Conservation (phyloP, 345 rosid species). For the Eucalyptus paniculata region DNA sequence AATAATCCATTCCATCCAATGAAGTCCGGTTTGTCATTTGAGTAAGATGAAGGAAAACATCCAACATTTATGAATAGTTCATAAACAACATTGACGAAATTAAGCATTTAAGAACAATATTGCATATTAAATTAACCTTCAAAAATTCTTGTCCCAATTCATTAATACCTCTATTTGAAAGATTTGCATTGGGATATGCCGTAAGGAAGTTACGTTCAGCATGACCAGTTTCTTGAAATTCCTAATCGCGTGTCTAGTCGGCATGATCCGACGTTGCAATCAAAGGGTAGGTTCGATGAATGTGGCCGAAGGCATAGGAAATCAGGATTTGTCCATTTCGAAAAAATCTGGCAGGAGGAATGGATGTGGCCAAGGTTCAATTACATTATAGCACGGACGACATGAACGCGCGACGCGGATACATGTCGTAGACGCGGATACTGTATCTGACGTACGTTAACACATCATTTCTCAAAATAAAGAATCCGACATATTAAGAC, state of each 20-base stretch:
- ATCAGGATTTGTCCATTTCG: background rate
- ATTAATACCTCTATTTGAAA: background rate
- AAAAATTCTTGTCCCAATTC: background rate
- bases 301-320: background rate
- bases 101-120: too few species aligned
- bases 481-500: too few species aligned
- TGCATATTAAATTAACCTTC: too few species aligned
- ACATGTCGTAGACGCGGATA: too few species aligned
- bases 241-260: background rate
- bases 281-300: background rate
- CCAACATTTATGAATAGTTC: too few species aligned
- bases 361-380: background rate
- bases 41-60: too few species aligned
- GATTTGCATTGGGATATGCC: background rate
- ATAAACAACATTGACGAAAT: too few species aligned
- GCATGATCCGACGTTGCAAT: background rate
- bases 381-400: too few species aligned
- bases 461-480: accelerated
- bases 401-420: accelerated
- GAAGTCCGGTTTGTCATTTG: too few species aligned
- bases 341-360: background rate
- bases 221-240: background rate
- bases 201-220: background rate
- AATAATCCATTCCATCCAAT: too few species aligned
- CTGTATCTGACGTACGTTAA: too few species aligned